phyloP scores from a whole-genome alignment of 768 basidiomycete species.

The Neoboletus magnificus region DNA sequence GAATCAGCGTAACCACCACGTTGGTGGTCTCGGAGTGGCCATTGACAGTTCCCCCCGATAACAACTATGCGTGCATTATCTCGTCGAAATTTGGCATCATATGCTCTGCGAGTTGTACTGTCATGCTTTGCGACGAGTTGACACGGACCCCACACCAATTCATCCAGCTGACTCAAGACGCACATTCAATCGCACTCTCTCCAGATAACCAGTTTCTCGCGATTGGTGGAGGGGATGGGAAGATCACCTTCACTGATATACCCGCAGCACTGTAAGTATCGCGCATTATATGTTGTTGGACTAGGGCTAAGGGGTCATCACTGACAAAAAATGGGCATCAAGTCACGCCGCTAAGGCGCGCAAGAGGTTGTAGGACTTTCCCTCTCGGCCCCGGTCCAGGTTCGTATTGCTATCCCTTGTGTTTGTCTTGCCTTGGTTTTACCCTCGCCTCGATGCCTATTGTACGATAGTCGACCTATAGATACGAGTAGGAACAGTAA shows the following conservation, averaged over 20 bases:
- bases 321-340: not conserved
- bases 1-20: not conserved
- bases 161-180: constrained; percentile 1
- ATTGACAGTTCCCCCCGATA: not conserved
- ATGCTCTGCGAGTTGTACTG: not conserved
- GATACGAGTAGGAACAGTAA: not conserved
- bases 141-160: not conserved
- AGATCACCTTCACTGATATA: not conserved
- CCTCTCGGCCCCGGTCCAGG: not conserved
- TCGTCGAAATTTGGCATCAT: constrained; percentile 2
- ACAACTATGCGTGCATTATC: constrained; percentile 9
- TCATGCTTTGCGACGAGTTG: not conserved
- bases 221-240: constrained; percentile 2
- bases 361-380: not conserved
- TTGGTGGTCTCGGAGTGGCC: not conserved
- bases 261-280: not conserved
- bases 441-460: not conserved
- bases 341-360: not conserved
- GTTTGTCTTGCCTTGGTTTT: not conserved
- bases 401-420: not conserved
- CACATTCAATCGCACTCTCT: constrained; percentile 6
- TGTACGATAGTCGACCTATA: not conserved
- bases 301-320: not conserved
- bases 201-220: not conserved
- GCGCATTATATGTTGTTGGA: not conserved